phyloP scores from a whole-genome alignment of 2,329 filamentous ascomycete species.

The Phialocephala subalpina region DNA sequence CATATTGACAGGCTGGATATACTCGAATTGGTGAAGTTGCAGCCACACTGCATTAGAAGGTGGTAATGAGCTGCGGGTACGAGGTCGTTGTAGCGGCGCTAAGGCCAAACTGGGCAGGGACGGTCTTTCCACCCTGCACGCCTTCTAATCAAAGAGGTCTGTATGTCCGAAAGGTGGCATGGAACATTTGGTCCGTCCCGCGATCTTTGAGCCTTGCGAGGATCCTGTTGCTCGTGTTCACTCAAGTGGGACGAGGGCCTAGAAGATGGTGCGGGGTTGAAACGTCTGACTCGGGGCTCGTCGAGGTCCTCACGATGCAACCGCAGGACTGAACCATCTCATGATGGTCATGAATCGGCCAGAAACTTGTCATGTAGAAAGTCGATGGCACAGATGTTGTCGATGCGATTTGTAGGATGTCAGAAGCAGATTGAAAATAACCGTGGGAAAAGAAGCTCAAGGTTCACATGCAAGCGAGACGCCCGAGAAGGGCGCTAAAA shows the following conservation, averaged over 20 bases:
- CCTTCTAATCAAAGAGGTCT: slow-evolving; percentile 12
- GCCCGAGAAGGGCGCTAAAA: background rate
- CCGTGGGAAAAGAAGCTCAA: background rate
- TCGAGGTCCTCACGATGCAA: background rate
- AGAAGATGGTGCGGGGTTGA: background rate
- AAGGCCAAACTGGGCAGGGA: slow-evolving; percentile 7
- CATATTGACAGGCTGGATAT: background rate
- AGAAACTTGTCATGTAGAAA: background rate
- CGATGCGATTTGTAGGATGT: background rate
- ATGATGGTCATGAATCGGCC: background rate
- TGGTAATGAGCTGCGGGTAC: slow-evolving; percentile 6
- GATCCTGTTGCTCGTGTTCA: background rate
- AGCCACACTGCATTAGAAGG: slow-evolving; percentile 2
- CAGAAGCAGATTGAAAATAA: background rate
- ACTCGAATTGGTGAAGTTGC: slow-evolving; percentile 7
- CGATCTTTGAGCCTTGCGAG: background rate
- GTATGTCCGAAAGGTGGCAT: background rate
- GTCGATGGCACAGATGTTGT: background rate
- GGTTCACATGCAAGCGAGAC: background rate
- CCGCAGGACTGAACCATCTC: background rate
- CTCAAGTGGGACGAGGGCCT: background rate
- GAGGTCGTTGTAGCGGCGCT: slow-evolving; percentile 3
- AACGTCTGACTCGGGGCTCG: too few relatives aligned
- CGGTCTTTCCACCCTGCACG: background rate
- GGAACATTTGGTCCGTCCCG: slow-evolving; percentile 1